Conservation (phyloP, 495 filamentous ascomycete species). For the Bryoglossum gracile region DNA sequence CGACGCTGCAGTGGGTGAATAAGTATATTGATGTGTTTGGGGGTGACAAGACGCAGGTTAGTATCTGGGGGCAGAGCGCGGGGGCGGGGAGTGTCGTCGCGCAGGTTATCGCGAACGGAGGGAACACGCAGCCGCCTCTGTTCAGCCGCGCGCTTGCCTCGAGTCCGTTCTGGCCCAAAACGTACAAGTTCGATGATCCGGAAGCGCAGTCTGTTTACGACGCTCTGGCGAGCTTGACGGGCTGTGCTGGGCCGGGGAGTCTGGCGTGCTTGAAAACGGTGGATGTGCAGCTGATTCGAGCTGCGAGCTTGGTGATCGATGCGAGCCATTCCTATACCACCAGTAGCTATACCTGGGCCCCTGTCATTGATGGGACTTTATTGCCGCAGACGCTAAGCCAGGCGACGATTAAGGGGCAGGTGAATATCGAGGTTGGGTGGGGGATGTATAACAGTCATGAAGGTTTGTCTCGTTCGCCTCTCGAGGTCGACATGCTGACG, state of each 20-base stretch:
- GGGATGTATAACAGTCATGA: constrained; percentile 55
- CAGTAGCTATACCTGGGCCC: constrained; percentile 49
- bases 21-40: constrained; percentile 62
- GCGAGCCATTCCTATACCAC: constrained; percentile 45
- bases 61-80: constrained; percentile 65
- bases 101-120: constrained; percentile 52
- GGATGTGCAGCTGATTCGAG: constrained; percentile 52
- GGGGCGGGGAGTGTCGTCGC: constrained; percentile 61
- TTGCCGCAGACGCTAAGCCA: constrained; percentile 38
- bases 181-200: constrained; percentile 38
- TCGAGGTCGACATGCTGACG: background rate
- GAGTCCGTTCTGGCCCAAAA: constrained; percentile 53
- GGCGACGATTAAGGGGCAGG: constrained; percentile 30
- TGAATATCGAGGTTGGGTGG: constrained; percentile 42
- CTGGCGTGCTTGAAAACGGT: constrained; percentile 57
- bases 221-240: constrained; percentile 47
- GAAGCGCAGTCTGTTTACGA: constrained; percentile 60
- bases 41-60: constrained; percentile 58
- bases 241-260: constrained; percentile 50
- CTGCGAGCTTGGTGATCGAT: constrained; percentile 36
- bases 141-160: constrained; percentile 51
- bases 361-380: constrained; percentile 51
- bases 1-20: constrained; percentile 65
- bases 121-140: constrained; percentile 21
- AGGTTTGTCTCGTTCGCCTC: constrained; percentile 23